Evolutionary conservation across 2,329 filamentous ascomycete genomes (phyloP).

Genomic region (Pestalotiopsis sp.): DNA sequence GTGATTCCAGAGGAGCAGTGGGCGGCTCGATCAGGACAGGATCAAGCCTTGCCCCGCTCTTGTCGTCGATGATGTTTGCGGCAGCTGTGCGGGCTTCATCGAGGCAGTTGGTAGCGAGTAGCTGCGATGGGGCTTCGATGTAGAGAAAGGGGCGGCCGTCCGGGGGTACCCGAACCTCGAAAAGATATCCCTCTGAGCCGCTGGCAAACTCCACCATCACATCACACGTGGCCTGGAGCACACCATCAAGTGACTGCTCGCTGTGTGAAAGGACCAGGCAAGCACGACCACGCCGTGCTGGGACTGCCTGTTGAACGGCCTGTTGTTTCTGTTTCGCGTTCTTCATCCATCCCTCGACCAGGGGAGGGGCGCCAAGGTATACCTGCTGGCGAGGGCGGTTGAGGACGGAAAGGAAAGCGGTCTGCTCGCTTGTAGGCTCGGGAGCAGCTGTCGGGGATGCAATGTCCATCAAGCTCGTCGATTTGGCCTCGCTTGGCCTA

Average conservation of each 20-base stretch:
- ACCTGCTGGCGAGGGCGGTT: background rate
- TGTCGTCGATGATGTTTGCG: slow-evolving; percentile 12
- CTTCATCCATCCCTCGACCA: background rate
- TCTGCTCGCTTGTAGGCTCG: background rate
- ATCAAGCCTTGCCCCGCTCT: slow-evolving; percentile 2
- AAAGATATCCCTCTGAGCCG: background rate
- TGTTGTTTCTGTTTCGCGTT: background rate
- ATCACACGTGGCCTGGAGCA: background rate
- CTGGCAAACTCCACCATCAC: background rate
- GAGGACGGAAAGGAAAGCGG: background rate
- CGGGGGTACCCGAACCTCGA: background rate
- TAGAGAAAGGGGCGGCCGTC: background rate
- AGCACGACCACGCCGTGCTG: background rate
- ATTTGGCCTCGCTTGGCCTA: too few relatives aligned
- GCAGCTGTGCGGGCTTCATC: slow-evolving; percentile 8
- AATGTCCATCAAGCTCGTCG: too few relatives aligned
- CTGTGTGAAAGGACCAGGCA: slow-evolving; percentile 6
- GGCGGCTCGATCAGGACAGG: slow-evolving; percentile 12
- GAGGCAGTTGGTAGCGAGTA: background rate
- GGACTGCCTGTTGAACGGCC: background rate
- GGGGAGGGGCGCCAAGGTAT: background rate
- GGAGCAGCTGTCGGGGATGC: too few relatives aligned
- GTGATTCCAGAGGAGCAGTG: background rate
- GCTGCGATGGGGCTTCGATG: slow-evolving; percentile 6
- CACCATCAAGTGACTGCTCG: background rate